phyloP scores from a whole-genome alignment of 163 green algal species.

The Chloroidium sp. region DNA sequence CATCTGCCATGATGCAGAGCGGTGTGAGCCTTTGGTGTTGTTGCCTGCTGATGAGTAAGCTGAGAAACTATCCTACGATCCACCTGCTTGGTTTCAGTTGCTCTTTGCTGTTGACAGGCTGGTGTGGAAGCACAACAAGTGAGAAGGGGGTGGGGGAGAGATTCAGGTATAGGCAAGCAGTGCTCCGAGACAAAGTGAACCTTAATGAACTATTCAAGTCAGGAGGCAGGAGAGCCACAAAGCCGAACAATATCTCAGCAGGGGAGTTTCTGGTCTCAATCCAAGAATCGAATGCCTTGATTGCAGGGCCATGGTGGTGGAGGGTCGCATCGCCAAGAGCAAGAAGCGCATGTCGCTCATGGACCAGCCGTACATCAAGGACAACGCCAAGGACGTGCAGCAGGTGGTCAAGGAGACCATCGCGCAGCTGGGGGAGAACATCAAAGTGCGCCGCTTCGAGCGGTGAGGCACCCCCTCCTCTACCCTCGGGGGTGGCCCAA shows the following conservation, averaged over 20 bases:
- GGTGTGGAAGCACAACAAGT: no score
- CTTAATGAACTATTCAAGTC: no score
- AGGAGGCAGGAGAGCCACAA: no score
- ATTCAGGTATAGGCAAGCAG: no score
- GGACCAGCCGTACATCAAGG: slow-evolving; percentile 68
- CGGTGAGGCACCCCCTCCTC: slow-evolving; percentile 8
- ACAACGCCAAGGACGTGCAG: slow-evolving; percentile 55
- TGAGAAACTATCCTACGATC: no score
- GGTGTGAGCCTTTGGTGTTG: no score
- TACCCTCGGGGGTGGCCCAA: background rate
- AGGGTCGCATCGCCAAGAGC: slow-evolving; percentile 84
- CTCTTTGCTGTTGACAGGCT: no score
- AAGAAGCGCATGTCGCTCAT: slow-evolving; percentile 65
- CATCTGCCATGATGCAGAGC: no score
- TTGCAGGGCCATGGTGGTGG: slow-evolving; percentile 77
- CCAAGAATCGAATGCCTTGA: background rate
- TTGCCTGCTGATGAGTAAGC: no score
- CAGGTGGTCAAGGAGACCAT: slow-evolving; percentile 61
- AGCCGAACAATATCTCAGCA: background rate
- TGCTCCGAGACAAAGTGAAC: no score
- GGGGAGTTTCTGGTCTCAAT: background rate
- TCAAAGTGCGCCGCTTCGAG: slow-evolving; percentile 53
- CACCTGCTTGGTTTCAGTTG: no score
- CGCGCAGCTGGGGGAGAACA: slow-evolving; percentile 56
- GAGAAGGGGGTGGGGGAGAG: no score